Evolutionary conservation across 495 filamentous ascomycete genomes (phyloP).

Genomic region (Aspergillus ellipticus): DNA sequence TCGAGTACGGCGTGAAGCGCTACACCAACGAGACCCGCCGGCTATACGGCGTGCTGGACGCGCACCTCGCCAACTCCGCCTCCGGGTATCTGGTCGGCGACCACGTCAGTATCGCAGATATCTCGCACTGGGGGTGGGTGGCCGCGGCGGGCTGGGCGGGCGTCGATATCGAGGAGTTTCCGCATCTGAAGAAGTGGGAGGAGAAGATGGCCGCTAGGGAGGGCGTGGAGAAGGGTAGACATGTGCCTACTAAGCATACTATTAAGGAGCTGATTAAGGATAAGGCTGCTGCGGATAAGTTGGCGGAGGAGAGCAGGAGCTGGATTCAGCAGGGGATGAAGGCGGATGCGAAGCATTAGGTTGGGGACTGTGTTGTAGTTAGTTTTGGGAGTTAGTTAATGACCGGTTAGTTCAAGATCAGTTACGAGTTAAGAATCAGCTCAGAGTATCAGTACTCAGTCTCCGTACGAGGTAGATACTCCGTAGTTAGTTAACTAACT

Average conservation of each 20-base stretch:
- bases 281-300: slow-evolving; percentile 52
- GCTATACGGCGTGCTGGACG: slow-evolving; percentile 75
- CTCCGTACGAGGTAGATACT: too few species aligned
- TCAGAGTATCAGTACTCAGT: too few species aligned
- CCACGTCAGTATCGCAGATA: slow-evolving; percentile 78
- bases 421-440: too few species aligned
- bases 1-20: slow-evolving; percentile 79
- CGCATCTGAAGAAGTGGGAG: slow-evolving; percentile 71
- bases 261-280: slow-evolving; percentile 56
- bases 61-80: slow-evolving; percentile 58
- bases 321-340: slow-evolving; percentile 68
- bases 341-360: slow-evolving; percentile 48
- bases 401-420: too few species aligned
- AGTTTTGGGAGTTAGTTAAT: too few species aligned
- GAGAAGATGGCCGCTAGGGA: slow-evolving; percentile 61
- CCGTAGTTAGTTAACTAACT: neutral
- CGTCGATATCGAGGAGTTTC: slow-evolving; percentile 73
- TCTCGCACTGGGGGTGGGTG: slow-evolving; percentile 78
- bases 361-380: neutral
- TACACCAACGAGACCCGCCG: slow-evolving; percentile 80
- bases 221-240: slow-evolving; percentile 70
- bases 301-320: slow-evolving; percentile 38
- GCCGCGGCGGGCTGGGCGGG: slow-evolving; percentile 63
- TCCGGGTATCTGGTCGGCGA: slow-evolving; percentile 77
- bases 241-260: slow-evolving; percentile 69